Conservation (phyloP, 345 rosid genomes). For the Eucalyptus globulus region DNA sequence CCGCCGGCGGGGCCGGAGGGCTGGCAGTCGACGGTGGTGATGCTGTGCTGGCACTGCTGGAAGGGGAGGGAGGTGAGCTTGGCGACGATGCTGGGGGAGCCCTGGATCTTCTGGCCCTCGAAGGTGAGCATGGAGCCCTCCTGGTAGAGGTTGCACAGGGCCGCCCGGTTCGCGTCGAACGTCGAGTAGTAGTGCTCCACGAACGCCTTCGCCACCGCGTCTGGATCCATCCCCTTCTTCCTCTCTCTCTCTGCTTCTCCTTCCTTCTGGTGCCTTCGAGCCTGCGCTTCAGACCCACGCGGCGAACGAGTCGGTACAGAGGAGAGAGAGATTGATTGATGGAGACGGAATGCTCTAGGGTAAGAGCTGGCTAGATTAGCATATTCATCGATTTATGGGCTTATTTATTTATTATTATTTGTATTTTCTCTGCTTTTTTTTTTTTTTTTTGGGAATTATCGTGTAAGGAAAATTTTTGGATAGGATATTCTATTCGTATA, state of each 20-base stretch:
- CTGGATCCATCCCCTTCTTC: conserved; percentile 58
- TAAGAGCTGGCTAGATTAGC: not conserved
- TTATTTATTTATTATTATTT: not conserved
- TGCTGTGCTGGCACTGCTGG: conserved; percentile 31
- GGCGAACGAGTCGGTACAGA: not conserved
- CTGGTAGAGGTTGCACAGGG: conserved; percentile 65
- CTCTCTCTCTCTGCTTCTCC: not conserved
- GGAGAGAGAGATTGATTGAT: not conserved
- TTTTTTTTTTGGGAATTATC: not conserved
- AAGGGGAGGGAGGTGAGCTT: conserved; percentile 82
- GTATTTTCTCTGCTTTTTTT: no score
- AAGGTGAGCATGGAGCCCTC: conserved; percentile 88
- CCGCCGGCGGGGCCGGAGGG: conserved; percentile 40
- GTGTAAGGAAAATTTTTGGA: not conserved
- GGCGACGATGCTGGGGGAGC: conserved; percentile 59
- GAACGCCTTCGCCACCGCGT: conserved; percentile 72
- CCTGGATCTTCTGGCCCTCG: conserved; percentile 94
- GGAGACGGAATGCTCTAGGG: not conserved
- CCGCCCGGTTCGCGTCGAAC: conserved; percentile 65
- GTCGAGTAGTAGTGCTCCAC: conserved; percentile 89
- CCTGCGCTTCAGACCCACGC: not conserved
- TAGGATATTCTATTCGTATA: not conserved
- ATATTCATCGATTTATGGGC: not conserved
- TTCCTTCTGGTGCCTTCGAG: not conserved
- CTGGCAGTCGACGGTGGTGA: conserved; percentile 38